Conservation (phyloP, 139 green algal genomes). For the Coelastrella sp. region DNA sequence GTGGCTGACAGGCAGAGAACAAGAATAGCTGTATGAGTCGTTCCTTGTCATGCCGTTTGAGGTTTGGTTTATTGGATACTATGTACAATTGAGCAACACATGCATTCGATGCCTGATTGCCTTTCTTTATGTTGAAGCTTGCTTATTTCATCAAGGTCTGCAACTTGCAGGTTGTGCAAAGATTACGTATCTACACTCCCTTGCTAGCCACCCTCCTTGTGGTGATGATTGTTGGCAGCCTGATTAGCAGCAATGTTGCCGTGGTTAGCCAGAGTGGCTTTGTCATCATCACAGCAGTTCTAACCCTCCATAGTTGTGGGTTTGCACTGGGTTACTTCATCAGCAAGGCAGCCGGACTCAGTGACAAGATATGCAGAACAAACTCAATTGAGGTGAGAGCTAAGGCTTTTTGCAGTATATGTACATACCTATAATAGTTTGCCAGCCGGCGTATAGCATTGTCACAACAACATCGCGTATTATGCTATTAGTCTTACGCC, state of each 20-base stretch:
- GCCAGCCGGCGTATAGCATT: too few species aligned
- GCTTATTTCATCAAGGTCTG: too few species aligned
- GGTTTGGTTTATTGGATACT: too few species aligned
- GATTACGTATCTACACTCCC: constrained; percentile 68
- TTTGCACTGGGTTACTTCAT: constrained; percentile 70
- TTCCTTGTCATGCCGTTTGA: too few species aligned
- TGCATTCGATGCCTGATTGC: too few species aligned
- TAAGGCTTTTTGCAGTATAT: background rate
- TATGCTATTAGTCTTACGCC: too few species aligned
- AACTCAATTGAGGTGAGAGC: constrained; percentile 68
- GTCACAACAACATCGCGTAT: too few species aligned
- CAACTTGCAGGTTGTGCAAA: constrained; percentile 46
- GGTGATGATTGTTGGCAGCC: constrained; percentile 65
- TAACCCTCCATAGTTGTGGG: constrained; percentile 62
- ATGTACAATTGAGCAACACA: too few species aligned
- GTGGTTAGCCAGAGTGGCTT: constrained; percentile 51
- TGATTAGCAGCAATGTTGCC: constrained; percentile 65
- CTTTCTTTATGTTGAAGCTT: too few species aligned
- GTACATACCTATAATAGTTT: background rate
- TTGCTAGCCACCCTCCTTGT: constrained; percentile 62
- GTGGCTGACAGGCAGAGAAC: too few species aligned
- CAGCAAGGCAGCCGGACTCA: constrained; percentile 59
- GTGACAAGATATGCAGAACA: constrained; percentile 67
- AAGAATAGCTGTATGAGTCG: too few species aligned
- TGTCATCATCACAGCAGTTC: constrained; percentile 56